phyloP scores from a whole-genome alignment of 257 asterid species.

The Salvia miltiorrhiza region DNA sequence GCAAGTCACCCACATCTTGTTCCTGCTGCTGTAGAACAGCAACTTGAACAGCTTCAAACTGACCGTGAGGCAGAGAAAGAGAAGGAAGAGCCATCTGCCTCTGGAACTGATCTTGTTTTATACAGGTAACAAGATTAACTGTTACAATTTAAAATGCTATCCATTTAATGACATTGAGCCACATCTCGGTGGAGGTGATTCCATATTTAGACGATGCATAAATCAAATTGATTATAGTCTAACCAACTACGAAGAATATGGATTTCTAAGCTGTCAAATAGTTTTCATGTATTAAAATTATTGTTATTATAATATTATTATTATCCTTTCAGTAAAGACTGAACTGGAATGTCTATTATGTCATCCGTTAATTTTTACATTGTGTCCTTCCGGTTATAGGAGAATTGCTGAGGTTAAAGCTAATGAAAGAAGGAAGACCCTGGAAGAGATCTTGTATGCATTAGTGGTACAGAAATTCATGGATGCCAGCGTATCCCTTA shows the following conservation, averaged over 20 bases:
- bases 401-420: constrained; percentile 95
- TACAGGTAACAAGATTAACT: constrained; percentile 48
- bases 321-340: not conserved
- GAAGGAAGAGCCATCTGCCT: constrained; percentile 53
- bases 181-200: not conserved
- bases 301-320: not conserved
- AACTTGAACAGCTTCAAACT: constrained; percentile 85
- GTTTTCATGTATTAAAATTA: not conserved
- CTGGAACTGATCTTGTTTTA: constrained; percentile 82
- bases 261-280: not conserved
- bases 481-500: constrained; percentile 72
- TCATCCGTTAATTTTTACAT: not conserved
- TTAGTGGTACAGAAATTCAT: constrained; percentile 85
- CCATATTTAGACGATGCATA: not conserved
- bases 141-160: not conserved
- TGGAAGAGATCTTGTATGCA: constrained; percentile 91
- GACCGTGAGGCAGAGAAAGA: constrained; percentile 70
- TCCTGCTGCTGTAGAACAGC: constrained; percentile 98
- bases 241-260: not conserved
- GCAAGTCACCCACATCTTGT: constrained; percentile 87
- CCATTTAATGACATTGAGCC: not conserved
- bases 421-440: constrained; percentile 69
- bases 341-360: not conserved
- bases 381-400: constrained; percentile 38
- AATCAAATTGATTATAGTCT: not conserved